Evolutionary conservation across 2,329 filamentous ascomycete genomes (phyloP), one percentile per base, ranked within the genome.

Genomic region (Pyrenochaeta sp.): DNA sequence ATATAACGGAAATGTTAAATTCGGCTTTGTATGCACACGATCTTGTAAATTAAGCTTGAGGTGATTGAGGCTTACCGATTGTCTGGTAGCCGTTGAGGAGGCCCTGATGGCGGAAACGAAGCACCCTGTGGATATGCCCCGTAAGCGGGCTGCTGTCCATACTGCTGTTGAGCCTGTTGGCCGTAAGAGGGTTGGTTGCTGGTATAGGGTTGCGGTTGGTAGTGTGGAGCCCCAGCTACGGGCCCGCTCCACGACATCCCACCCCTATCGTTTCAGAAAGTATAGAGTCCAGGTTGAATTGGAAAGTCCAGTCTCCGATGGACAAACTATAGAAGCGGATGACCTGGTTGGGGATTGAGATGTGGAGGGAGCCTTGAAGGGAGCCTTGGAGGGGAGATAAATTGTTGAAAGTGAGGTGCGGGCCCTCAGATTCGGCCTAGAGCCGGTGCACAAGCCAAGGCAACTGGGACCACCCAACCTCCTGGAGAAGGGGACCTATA

Each of bases 191-290:
- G 41, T 42, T 65, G 65, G 8, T 50, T 53, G 31, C 60, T 61
- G 37, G 55, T 34, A 55, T 65, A 67, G 30, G 60, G 55, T 30
- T 64, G 61, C 41, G 58, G 57, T 50, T 67, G 67, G 35, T 69
- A 72, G 36, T 63, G 57, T 51, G 63, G 51, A 52, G 62, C 48
- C 53, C 63, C 61, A 17, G 64, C 55, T 32, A 65, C 58, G 23
- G 67, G 63, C 15, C 63, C 66, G 47, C 54, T 67, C 69, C 69
- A 72, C 50, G 68, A 66, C 69, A 72, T 72, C 30, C 42, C 51
- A 51, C 28, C 36, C 44, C 24, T 13, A 14, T 26, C 32, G 15
- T 34, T n/a, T n/a, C n/a, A n/a, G n/a, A n/a, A n/a, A n/a, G n/a
- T 41, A 44, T 29, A 31, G 26, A 20, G 22, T 32, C 35, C 38